Evolutionary conservation across 2,329 filamentous ascomycete species (phyloP).

Genomic region (Claviceps pusilla): DNA sequence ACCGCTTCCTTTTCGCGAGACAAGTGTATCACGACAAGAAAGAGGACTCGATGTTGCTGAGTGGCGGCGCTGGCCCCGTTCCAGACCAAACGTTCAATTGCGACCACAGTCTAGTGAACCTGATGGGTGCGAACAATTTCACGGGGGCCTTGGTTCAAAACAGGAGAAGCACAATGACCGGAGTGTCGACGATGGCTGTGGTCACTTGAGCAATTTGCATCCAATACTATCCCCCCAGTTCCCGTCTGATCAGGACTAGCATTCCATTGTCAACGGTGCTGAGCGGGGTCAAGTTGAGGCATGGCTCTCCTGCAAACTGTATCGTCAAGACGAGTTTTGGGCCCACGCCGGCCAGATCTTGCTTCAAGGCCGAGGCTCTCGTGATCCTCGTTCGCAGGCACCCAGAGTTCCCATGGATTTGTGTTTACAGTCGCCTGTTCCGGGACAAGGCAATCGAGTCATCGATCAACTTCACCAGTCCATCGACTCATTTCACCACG

Average conservation of each 20-base stretch:
- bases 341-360: background rate
- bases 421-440: background rate
- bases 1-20: slow-evolving; percentile 11
- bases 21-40: slow-evolving; percentile 6
- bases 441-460: background rate
- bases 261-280: background rate
- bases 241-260: slow-evolving; percentile 2
- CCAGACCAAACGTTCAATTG: slow-evolving; percentile 19
- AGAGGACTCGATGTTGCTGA: slow-evolving; percentile 4
- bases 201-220: background rate
- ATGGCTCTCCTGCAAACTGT: background rate
- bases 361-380: background rate
- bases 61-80: slow-evolving; percentile 7
- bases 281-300: background rate
- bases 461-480: background rate
- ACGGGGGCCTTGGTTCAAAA: slow-evolving; percentile 12
- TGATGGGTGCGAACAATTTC: slow-evolving; percentile 12
- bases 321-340: background rate
- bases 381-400: background rate
- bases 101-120: slow-evolving; percentile 25
- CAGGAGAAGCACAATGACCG: slow-evolving; percentile 12
- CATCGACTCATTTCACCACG: slow-evolving; percentile 33
- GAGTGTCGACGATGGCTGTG: background rate
- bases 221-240: background rate
- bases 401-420: background rate